A percentile compares a stretch with the other conserved stretches of the same genome.
Conservation (phyloP, 73 alveolate genomes). For the Uronychia binucleata region DNA sequence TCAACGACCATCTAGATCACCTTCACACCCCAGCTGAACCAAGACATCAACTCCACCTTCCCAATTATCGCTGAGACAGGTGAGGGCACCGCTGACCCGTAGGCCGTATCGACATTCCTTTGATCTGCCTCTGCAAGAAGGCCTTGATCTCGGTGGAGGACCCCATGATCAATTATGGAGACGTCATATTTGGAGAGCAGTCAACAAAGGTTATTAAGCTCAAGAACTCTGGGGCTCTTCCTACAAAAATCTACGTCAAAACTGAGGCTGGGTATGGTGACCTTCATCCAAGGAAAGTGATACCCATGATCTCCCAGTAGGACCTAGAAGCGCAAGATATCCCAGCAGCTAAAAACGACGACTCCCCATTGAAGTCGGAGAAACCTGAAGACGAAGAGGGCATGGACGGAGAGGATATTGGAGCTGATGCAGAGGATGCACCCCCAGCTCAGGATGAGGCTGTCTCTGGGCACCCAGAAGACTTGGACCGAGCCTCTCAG, state of each 20-base stretch:
- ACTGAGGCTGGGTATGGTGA: constrained; percentile 59
- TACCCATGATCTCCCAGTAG: constrained; percentile 63
- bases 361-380: not conserved
- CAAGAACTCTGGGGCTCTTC: constrained; percentile 91
- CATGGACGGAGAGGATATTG: constrained; percentile 28
- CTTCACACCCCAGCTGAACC: constrained; percentile 93
- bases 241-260: constrained; percentile 73
- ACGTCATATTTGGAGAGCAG: constrained; percentile 95
- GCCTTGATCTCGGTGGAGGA: constrained; percentile 85
- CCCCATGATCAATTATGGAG: constrained; percentile 88
- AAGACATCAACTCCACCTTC: constrained; percentile 86
- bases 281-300: not conserved
- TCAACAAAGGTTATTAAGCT: constrained; percentile 68
- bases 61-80: constrained; percentile 97
- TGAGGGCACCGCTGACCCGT: no score
- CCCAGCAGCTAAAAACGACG: constrained; percentile 3
- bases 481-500: constrained; percentile 3
- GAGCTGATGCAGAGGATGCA: constrained; percentile 3
- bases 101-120: constrained; percentile 88
- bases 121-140: constrained; percentile 89
- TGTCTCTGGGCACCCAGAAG: constrained; percentile 3
- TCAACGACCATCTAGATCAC: constrained; percentile 92
- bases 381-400: not conserved
- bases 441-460: constrained; percentile 3
- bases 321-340: constrained; percentile 25